Conservation (phyloP, 2,329 filamentous ascomycete genomes). For the Thermomyces lanuginosus region DNA sequence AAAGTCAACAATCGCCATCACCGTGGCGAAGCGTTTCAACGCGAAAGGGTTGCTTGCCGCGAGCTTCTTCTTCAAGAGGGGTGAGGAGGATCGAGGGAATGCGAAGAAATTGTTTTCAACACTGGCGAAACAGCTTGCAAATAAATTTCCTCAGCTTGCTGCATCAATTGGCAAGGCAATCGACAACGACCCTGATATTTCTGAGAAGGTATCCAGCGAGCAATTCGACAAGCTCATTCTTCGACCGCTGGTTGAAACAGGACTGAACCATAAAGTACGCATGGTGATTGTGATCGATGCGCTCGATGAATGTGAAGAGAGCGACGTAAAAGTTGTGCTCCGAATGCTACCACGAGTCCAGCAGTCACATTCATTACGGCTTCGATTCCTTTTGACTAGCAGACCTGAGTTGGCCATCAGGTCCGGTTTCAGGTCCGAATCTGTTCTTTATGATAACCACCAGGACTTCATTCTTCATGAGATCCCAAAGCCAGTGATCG, state of each 20-base stretch:
- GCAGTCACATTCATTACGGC: constrained; percentile 5
- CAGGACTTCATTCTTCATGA: constrained; percentile 9
- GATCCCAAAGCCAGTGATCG: constrained; percentile 9
- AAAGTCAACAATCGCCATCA: constrained; percentile 1
- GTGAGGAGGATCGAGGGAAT: constrained; percentile 4
- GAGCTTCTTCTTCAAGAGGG: constrained; percentile 2
- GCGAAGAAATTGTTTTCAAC: constrained; percentile 23
- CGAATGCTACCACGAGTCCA: constrained; percentile 8
- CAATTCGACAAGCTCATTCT: constrained; percentile 14
- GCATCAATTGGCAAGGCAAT: constrained; percentile 8
- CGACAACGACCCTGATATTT: constrained; percentile 9
- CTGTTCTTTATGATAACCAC: constrained; percentile 3
- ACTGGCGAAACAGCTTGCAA: constrained; percentile 12
- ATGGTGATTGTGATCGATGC: constrained; percentile 15
- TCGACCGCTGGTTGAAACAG: constrained; percentile 11
- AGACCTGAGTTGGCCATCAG: constrained; percentile 13
- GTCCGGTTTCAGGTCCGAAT: constrained; percentile 8
- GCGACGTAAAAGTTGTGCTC: constrained; percentile 10
- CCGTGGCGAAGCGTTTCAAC: background rate
- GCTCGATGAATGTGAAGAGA: constrained; percentile 15
- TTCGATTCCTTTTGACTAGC: constrained; percentile 17
- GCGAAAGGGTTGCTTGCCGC: background rate
- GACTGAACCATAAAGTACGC: too few relatives aligned
- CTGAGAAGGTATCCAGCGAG: constrained; percentile 9
- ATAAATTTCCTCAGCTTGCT: constrained; percentile 13